Conservation (phyloP, 225 moss, liverwort and hornwort genomes). For the Asterella californica region DNA sequence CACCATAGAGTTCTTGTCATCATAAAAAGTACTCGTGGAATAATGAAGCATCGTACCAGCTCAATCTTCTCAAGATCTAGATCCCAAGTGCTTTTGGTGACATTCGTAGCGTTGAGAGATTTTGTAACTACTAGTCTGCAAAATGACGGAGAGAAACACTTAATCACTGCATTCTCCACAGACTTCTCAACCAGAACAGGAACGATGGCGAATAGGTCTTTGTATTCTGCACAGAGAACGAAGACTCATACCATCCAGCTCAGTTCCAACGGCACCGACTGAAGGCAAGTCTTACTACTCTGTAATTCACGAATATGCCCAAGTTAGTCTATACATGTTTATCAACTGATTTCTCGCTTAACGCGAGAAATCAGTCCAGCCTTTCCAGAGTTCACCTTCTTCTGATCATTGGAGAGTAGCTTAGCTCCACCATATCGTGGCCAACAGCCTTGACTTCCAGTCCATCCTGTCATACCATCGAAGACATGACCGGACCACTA, state of each 20-base stretch:
- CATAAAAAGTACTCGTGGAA: neutral
- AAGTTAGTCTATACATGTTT: neutral
- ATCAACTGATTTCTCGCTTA: neutral
- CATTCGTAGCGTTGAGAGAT: neutral
- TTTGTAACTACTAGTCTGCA: neutral
- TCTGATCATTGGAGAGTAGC: conserved; percentile 26
- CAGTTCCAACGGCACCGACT: neutral
- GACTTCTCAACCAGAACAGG: neutral
- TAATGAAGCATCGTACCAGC: neutral
- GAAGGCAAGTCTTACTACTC: too few relatives aligned
- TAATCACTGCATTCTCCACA: neutral
- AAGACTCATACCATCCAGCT: neutral
- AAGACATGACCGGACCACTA: neutral
- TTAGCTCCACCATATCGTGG: conserved; percentile 27
- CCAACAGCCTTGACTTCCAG: conserved; percentile 16
- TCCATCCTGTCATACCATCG: conserved; percentile 24
- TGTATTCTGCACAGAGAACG: neutral
- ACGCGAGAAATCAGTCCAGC: neutral
- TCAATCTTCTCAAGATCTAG: neutral
- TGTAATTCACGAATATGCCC: neutral
- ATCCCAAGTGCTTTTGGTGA: conserved; percentile 11
- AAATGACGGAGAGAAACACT: neutral
- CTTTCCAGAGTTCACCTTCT: conserved; percentile 23
- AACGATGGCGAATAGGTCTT: neutral
- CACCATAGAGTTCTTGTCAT: neutral